These are phyloP conservation scores for Cryptococcus sp. DNA, from an alignment of 1,284 basidiomycete species.

Conservation along the genomic window DNA sequence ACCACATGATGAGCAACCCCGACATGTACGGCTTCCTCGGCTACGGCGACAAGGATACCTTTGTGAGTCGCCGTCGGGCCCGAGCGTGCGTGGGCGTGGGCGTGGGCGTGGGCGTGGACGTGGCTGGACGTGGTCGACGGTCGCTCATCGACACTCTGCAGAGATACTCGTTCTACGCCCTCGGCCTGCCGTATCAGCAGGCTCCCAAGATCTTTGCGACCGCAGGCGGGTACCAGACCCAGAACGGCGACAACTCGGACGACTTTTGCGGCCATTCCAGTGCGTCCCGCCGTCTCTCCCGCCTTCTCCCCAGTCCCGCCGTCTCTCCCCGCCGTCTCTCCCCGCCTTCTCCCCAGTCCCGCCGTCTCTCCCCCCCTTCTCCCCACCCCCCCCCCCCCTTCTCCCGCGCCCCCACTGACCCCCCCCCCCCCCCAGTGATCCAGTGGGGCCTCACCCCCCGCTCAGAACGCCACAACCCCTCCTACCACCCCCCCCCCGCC, in stretches of 20 bases:
- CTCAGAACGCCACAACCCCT: conserved; percentile 31
- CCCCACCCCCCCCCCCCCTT: background rate
- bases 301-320: no score
- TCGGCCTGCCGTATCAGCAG: conserved; percentile 49
- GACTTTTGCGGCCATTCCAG: conserved; percentile 46
- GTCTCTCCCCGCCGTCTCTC: background rate
- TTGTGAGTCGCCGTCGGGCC: no score
- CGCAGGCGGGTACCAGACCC: conserved; percentile 41
- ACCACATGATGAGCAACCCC: conserved; percentile 50
- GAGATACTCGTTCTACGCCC: conserved; percentile 52
- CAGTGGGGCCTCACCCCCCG: conserved; percentile 47
- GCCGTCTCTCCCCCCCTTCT: background rate
- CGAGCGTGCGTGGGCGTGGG: no score
- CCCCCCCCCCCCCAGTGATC: conserved; percentile 21
- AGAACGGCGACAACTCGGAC: conserved; percentile 29
- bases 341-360: background rate
- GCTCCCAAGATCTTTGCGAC: conserved; percentile 49
- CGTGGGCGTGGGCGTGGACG: no score
- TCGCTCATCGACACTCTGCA: conserved; percentile 11
- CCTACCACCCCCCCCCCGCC: conserved; percentile 47
- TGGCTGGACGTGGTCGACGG: background rate
- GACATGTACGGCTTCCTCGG: conserved; percentile 50
- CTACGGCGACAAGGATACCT: conserved; percentile 52
- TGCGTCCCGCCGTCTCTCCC: conserved; percentile 9
- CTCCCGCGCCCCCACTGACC: background rate